Percentiles rank a stretch among this genome's conserved stretches.
phyloP scores from a whole-genome alignment of 441 rosid species.

The Erodium moschatum region DNA sequence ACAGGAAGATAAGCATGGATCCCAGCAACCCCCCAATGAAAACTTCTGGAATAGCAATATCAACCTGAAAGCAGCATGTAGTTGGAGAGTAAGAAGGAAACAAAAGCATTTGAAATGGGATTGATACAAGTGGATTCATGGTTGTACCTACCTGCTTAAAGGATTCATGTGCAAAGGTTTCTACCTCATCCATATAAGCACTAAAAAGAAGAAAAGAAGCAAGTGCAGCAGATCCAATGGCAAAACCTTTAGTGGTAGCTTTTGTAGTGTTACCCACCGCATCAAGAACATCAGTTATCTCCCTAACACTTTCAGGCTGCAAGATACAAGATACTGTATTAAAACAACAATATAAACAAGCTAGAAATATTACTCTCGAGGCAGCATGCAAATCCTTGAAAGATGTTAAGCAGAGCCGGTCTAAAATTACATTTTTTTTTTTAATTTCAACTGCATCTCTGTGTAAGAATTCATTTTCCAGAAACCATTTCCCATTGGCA shows the following conservation, averaged over 20 bases:
- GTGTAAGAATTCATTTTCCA: slow-evolving; percentile 15
- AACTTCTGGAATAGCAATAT: slow-evolving; percentile 95
- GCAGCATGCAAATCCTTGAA: not conserved
- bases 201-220: slow-evolving; percentile 97
- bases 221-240: slow-evolving; percentile 96
- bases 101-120: not conserved
- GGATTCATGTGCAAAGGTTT: slow-evolving; percentile 61
- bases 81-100: not conserved
- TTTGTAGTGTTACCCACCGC: slow-evolving; percentile 98
- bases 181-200: slow-evolving; percentile 99
- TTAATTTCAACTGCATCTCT: not conserved
- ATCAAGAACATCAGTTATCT: slow-evolving; percentile 90
- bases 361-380: not conserved
- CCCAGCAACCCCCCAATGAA: slow-evolving; percentile 92
- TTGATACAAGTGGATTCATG: slow-evolving; percentile 3
- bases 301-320: slow-evolving; percentile 97
- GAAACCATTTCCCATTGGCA: not conserved
- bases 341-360: not conserved
- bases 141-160: slow-evolving; percentile 57
- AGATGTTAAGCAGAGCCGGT: not conserved
- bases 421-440: not conserved
- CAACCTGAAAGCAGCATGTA: slow-evolving; percentile 53
- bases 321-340: slow-evolving; percentile 18
- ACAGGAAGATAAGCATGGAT: slow-evolving; percentile 88
- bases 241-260: slow-evolving; percentile 98